Conservation (phyloP, 768 basidiomycete genomes). For the Boletus tomentosulus region DNA sequence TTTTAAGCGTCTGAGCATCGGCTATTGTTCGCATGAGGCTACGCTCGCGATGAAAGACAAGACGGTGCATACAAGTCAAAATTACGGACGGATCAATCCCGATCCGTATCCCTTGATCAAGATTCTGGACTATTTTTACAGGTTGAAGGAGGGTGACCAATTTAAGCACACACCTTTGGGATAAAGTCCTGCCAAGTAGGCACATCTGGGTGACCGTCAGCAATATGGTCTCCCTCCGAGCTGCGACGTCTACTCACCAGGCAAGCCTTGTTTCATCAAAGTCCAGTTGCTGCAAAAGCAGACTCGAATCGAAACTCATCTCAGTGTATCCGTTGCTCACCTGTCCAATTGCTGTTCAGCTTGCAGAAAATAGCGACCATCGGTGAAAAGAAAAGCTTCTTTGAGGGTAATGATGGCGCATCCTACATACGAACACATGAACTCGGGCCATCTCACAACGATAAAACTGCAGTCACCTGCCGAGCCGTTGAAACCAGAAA, state of each 20-base stretch:
- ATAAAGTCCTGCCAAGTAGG: slow-evolving; percentile 90
- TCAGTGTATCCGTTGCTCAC: slow-evolving; percentile 37
- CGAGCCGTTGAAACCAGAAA: slow-evolving; percentile 92
- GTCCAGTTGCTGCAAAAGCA: slow-evolving; percentile 69
- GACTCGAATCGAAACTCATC: slow-evolving; percentile 1
- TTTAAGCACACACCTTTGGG: slow-evolving; percentile 46
- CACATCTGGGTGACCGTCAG: slow-evolving; percentile 51
- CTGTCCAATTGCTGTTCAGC: slow-evolving; percentile 84
- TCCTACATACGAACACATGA: slow-evolving; percentile 40
- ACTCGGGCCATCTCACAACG: background rate
- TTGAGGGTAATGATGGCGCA: slow-evolving; percentile 71
- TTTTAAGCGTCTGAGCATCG: slow-evolving; percentile 61
- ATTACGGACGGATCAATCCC: slow-evolving; percentile 83
- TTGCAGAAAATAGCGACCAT: slow-evolving; percentile 94
- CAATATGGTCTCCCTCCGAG: background rate
- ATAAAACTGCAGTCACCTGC: slow-evolving; percentile 53
- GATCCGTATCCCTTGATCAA: slow-evolving; percentile 58
- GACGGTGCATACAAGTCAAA: slow-evolving; percentile 46
- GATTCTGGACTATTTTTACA: slow-evolving; percentile 40
- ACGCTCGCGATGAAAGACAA: slow-evolving; percentile 10
- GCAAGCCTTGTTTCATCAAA: slow-evolving; percentile 87
- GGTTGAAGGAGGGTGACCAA: background rate
- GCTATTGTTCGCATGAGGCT: slow-evolving; percentile 32
- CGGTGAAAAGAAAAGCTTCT: slow-evolving; percentile 84
- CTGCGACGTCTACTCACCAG: slow-evolving; percentile 42